Evolutionary conservation across 2,329 filamentous ascomycete species (phyloP).

Genomic region (Talaromyces islandicus): DNA sequence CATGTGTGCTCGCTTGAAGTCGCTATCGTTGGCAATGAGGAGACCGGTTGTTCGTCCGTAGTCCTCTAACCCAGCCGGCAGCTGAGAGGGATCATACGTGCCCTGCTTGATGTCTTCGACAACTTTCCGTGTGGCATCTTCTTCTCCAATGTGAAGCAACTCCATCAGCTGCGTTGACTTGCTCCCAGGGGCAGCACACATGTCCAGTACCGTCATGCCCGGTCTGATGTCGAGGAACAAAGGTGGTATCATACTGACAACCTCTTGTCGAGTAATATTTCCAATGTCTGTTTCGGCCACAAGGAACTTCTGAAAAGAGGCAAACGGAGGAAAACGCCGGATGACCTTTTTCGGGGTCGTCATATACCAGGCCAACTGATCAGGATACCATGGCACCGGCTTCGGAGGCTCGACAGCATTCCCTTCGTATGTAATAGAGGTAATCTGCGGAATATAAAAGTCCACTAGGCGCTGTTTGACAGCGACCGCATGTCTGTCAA

Average conservation of each 20-base stretch:
- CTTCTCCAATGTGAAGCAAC: conserved; percentile 88
- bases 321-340: conserved; percentile 87
- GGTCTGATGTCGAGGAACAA: conserved; percentile 85
- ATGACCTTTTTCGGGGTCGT: conserved; percentile 95
- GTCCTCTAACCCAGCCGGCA: conserved; percentile 56
- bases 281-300: conserved; percentile 95
- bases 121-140: conserved; percentile 71
- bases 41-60: conserved; percentile 85
- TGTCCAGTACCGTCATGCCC: conserved; percentile 87
- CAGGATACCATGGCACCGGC: conserved; percentile 86
- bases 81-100: conserved; percentile 45
- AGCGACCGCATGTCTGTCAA: conserved; percentile 71
- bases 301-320: conserved; percentile 93
- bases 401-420: conserved; percentile 73
- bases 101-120: conserved; percentile 59
- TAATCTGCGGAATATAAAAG: conserved; percentile 86
- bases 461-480: conserved; percentile 85
- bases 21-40: conserved; percentile 89
- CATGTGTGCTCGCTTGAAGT: conserved; percentile 97
- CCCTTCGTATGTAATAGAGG: conserved; percentile 77
- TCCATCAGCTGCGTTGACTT: conserved; percentile 95
- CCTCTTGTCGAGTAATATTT: conserved; percentile 95
- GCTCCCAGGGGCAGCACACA: conserved; percentile 94
- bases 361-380: conserved; percentile 95
- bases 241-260: conserved; percentile 98